Base-by-base conservation (phyloP, 192 early-diverging fungal genomes). In the Polychytrium aggregatum region DNA sequence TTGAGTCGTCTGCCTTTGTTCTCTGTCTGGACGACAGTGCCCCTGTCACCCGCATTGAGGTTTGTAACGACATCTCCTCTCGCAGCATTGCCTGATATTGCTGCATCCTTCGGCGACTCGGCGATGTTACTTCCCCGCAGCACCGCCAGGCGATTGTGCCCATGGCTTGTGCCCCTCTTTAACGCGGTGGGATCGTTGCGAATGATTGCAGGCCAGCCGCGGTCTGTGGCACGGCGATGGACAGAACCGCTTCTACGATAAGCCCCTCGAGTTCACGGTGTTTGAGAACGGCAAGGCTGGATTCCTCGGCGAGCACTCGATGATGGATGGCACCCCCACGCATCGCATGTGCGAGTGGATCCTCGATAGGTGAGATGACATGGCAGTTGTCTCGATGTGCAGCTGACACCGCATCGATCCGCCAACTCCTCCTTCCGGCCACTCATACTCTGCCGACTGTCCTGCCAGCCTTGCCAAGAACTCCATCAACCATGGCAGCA, bases 281-380 rank as follows among this genome's bases (percentile, higher is more conserved):
- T 90, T 86, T 68, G 92, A 92, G 51, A 98, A 98, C 76, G 94
- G 89, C 57, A 91, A 88, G 67, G 90, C 92, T 43, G 94, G 89
- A 21, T 92, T 95, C 74, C 76, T 82, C 36, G 92, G 82, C 47
- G 94, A 98, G 69, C 75, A 78, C 59, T 66, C 62, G 21, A 78
- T 71, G 69, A 78, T 98, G 94, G 94, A 98, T 54, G 94, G 86
- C 41, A 98, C 87, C 16, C 83, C 86, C 22, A 92, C 90, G 13
- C 72, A 70, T 60, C 82, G 90, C 45, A 64, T 92, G 53, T 90
- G 85, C 71, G 86, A 97, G 62, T 94, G n/a, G 30, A 79, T 53
- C 29, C 27, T 60, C 40, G 36, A 37, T 0, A 55, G n/a, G n/a
- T n/a, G 56, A n/a, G n/a, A n/a, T n/a, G n/a, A n/a, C n/a, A n/a